Conservation (phyloP, 257 asterid species). For the Primulina eburnea region DNA sequence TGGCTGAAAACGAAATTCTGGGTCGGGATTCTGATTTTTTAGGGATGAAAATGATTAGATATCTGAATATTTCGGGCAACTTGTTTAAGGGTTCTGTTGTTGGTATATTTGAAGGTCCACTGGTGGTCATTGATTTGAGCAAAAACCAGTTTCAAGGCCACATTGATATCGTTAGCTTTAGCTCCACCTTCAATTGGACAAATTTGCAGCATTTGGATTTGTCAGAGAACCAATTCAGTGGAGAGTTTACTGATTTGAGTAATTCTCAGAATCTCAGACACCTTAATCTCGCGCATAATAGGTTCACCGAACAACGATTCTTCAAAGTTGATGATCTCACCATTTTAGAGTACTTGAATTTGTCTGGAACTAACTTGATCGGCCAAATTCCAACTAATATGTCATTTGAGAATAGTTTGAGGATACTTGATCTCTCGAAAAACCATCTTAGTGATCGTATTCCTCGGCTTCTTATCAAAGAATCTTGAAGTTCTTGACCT, state of each 20-base stretch:
- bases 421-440: conserved; percentile 65
- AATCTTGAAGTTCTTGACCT: conserved; percentile 63
- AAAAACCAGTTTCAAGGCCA: conserved; percentile 83
- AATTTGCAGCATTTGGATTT: conserved; percentile 69
- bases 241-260: conserved; percentile 51
- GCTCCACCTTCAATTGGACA: conserved; percentile 55
- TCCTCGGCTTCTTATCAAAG: conserved; percentile 45
- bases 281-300: conserved; percentile 82
- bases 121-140: conserved; percentile 86
- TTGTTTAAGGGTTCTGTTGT: conserved; percentile 67
- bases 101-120: conserved; percentile 52
- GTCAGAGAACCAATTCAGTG: conserved; percentile 78
- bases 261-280: conserved; percentile 50
- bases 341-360: conserved; percentile 67
- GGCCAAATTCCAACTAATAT: conserved; percentile 59
- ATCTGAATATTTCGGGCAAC: conserved; percentile 79
- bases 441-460: conserved; percentile 59
- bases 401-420: conserved; percentile 46
- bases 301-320: conserved; percentile 58
- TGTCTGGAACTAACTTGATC: conserved; percentile 64
- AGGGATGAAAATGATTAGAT: conserved; percentile 42
- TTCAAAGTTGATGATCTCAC: conserved; percentile 40
- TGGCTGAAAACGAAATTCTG: conserved; percentile 53
- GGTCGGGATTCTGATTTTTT: conserved; percentile 68
- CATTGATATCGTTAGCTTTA: conserved; percentile 69